phyloP scores from a whole-genome alignment of 179 eudicot genomes.

The Spinacia oleracea region DNA sequence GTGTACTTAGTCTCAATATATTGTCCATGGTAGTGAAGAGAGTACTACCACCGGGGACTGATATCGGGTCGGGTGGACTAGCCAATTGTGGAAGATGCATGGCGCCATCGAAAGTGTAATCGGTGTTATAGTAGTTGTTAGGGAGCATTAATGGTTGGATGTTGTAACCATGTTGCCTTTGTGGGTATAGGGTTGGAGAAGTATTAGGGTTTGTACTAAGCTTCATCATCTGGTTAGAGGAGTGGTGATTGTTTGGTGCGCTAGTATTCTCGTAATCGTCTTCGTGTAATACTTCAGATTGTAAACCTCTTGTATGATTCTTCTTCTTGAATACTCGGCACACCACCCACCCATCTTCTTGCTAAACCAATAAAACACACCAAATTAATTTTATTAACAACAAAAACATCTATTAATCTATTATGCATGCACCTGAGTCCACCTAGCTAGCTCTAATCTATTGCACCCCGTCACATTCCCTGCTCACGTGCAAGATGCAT shows the following conservation, averaged over 20 bases:
- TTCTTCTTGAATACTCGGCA: conserved; percentile 44
- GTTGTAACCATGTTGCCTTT: conserved; percentile 17
- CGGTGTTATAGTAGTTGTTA: background rate
- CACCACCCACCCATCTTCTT: conserved; percentile 43
- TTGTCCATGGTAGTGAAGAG: conserved; percentile 27
- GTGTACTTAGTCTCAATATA: conserved; percentile 22
- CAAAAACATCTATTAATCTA: too few species aligned
- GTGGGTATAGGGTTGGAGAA: background rate
- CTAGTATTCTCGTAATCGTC: conserved; percentile 22
- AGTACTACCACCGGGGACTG: background rate
- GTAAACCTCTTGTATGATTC: conserved; percentile 32
- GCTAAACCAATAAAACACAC: background rate
- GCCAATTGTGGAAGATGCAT: conserved; percentile 42
- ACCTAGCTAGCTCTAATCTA: too few species aligned
- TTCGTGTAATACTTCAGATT: conserved; percentile 25
- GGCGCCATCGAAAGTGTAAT: conserved; percentile 25
- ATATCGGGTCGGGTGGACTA: conserved; percentile 21
- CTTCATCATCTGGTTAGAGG: conserved; percentile 17
- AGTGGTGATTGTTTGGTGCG: background rate
- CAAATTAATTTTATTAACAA: too few species aligned
- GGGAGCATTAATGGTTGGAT: conserved; percentile 26
- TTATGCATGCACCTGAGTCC: too few species aligned
- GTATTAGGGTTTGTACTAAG: background rate
- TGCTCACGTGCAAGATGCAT: too few species aligned
- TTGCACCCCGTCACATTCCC: too few species aligned